Percentiles rank a stretch among this genome's conserved stretches.
Evolutionary conservation across 1,284 basidiomycete species (phyloP).

Genomic region (Moesziomyces antarcticus): DNA sequence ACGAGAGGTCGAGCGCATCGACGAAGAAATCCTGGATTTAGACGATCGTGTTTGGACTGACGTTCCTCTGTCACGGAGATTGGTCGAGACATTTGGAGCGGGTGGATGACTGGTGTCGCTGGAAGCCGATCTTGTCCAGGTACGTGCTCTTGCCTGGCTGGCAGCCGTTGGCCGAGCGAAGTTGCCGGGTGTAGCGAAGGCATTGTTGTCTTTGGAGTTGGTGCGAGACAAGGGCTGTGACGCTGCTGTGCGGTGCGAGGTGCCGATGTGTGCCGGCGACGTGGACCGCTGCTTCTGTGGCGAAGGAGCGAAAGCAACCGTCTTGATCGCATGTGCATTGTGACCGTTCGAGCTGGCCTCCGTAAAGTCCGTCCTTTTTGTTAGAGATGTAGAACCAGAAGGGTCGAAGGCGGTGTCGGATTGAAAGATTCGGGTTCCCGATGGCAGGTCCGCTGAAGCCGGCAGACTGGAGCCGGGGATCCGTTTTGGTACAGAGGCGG

Average conservation of each 20-base stretch:
- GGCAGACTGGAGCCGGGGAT: conserved; percentile 36
- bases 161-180: conserved; percentile 55
- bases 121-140: conserved; percentile 22
- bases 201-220: conserved; percentile 11
- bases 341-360: conserved; percentile 22
- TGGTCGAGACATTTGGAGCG: neutral
- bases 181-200: conserved; percentile 11
- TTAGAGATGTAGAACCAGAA: neutral
- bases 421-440: neutral
- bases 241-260: conserved; percentile 1
- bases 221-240: conserved; percentile 20
- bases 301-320: conserved; percentile 61
- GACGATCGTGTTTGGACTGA: conserved; percentile 4
- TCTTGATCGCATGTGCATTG: conserved; percentile 21
- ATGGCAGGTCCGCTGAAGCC: neutral
- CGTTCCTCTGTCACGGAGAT: conserved; percentile 10
- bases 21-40: conserved; percentile 12
- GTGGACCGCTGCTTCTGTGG: conserved; percentile 52
- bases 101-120: conserved; percentile 24
- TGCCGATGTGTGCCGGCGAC: conserved; percentile 8
- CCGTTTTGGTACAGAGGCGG: conserved; percentile 18
- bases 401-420: neutral
- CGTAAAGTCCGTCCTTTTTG: conserved; percentile 3
- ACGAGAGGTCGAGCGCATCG: conserved; percentile 19
- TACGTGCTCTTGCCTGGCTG: conserved; percentile 45